Percentiles rank a stretch among this genome's conserved stretches.
These are phyloP conservation scores for Penicillium sp. DNA, from an alignment of 2,329 filamentous ascomycete genomes.

Conservation along the genomic window DNA sequence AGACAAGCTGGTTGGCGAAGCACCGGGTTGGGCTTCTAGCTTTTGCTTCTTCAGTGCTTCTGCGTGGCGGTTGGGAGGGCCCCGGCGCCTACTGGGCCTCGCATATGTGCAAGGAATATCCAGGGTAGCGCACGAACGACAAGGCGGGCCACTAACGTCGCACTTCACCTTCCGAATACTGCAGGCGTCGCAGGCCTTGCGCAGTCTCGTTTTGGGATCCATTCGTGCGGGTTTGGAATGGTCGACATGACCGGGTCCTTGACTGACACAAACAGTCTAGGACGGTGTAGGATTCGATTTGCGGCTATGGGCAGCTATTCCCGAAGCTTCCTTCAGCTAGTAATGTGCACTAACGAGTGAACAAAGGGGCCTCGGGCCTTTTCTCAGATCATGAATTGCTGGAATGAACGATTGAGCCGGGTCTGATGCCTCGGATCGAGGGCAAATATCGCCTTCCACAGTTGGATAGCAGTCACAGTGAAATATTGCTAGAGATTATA, in stretches of 20 bases:
- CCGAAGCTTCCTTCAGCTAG: neutral
- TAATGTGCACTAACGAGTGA: neutral
- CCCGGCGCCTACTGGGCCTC: constrained; percentile 57
- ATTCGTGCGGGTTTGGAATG: constrained; percentile 23
- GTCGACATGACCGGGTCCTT: constrained; percentile 19
- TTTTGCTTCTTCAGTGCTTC: constrained; percentile 61
- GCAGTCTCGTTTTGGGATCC: constrained; percentile 41
- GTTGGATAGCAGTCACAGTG: neutral
- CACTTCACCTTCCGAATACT: constrained; percentile 56
- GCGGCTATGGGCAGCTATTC: neutral
- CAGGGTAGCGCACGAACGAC: constrained; percentile 58
- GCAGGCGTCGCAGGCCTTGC: constrained; percentile 51
- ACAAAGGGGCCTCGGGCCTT: neutral
- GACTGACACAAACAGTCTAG: constrained; percentile 8
- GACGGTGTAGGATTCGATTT: neutral
- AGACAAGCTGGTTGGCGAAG: constrained; percentile 39
- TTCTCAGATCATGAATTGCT: neutral
- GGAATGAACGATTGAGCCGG: neutral
- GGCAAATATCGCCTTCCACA: neutral
- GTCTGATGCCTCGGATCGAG: neutral
- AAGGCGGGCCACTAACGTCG: constrained; percentile 62
- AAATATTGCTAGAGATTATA: neutral
- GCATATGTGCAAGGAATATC: constrained; percentile 65
- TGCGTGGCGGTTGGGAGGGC: constrained; percentile 62
- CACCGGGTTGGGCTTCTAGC: constrained; percentile 36